Conservation (phyloP, 176 grass and related monocot species). For the Melocanna baccifera region DNA sequence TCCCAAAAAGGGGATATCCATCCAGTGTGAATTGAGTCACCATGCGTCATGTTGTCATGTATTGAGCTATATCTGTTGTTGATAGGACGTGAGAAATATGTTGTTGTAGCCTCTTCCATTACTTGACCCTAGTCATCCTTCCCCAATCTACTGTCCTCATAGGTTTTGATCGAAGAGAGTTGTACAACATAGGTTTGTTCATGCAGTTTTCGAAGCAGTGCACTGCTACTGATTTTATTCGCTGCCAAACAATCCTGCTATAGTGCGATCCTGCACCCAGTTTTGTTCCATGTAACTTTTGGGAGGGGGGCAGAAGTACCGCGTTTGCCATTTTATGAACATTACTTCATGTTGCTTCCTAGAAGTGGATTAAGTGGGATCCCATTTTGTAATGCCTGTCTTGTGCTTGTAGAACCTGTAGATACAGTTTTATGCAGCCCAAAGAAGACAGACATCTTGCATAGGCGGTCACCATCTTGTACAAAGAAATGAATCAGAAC, state of each 20-base stretch:
- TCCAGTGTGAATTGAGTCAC: neutral
- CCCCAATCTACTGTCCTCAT: neutral
- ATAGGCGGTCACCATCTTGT: neutral
- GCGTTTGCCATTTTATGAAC: neutral
- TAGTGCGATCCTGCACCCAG: neutral
- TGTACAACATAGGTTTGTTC: constrained; percentile 26
- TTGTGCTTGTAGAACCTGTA: constrained; percentile 25
- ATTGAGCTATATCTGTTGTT: constrained; percentile 20
- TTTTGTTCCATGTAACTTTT: neutral
- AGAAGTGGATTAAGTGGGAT: neutral
- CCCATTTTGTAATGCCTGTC: constrained; percentile 10
- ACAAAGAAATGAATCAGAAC: neutral
- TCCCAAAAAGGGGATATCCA: neutral
- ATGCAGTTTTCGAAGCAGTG: neutral
- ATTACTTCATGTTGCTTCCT: neutral
- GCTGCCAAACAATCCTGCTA: constrained; percentile 10
- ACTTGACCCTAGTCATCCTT: neutral
- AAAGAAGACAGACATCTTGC: neutral
- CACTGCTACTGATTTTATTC: neutral
- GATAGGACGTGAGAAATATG: neutral
- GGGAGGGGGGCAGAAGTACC: too few relatives aligned
- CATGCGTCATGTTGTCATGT: constrained; percentile 18
- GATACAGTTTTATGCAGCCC: neutral
- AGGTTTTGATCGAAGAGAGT: constrained; percentile 20
- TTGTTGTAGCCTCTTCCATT: constrained; percentile 3